Percentiles rank a stretch among this genome's conserved stretches.
Conservation (phyloP, 352 stramenopile species). For the Aphanomyces cochlioides region DNA sequence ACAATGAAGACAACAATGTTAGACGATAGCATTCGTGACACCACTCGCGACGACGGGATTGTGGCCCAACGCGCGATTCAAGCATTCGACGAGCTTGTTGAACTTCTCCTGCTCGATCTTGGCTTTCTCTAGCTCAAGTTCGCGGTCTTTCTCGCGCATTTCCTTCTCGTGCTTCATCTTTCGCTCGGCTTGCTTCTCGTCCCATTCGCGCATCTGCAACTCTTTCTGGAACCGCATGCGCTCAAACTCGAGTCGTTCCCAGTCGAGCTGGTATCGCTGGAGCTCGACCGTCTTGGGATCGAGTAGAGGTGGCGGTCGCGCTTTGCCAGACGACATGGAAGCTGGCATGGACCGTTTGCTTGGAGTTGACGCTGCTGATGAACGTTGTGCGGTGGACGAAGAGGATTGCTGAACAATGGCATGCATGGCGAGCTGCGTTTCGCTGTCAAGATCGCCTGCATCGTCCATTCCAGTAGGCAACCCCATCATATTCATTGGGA, state of each 20-base stretch:
- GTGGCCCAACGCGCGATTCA: conserved; percentile 13
- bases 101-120: conserved; percentile 29
- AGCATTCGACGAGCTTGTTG: conserved; percentile 25
- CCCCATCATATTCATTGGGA: conserved; percentile 25
- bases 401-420: conserved; percentile 12
- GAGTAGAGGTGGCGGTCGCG: not conserved
- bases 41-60: not conserved
- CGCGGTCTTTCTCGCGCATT: conserved; percentile 27
- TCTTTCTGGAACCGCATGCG: conserved; percentile 28
- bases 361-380: not conserved
- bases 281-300: conserved; percentile 25
- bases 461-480: conserved; percentile 18
- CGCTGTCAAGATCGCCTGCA: conserved; percentile 12
- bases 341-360: conserved; percentile 8
- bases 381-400: too few species aligned
- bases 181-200: conserved; percentile 26
- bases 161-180: conserved; percentile 26
- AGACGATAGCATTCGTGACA: conserved; percentile 15
- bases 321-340: not conserved
- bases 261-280: conserved; percentile 26
- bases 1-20: not conserved
- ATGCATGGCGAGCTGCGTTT: conserved; percentile 15
- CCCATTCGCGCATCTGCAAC: conserved; percentile 14
- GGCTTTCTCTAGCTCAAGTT: conserved; percentile 26
- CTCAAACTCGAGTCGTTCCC: conserved; percentile 26